phyloP scores from a whole-genome alignment of 1,284 basidiomycete genomes.

The Calocybe gambosa region DNA sequence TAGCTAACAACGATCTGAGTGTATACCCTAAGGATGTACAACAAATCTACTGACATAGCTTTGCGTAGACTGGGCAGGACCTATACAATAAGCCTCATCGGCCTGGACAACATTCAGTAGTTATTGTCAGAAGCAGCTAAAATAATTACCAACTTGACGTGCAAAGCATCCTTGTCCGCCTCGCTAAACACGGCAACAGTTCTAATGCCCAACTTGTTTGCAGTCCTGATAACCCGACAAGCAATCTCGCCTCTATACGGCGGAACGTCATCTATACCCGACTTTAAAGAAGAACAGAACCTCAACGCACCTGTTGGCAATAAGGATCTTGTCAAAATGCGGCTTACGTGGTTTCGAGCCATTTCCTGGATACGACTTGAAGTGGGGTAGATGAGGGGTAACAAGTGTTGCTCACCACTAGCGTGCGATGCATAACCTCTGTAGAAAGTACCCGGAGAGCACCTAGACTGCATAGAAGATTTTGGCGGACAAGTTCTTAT shows the following conservation, averaged over 20 bases:
- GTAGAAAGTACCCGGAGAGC: neutral
- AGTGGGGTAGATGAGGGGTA: neutral
- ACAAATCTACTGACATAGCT: constrained; percentile 70
- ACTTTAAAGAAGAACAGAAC: neutral
- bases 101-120: constrained; percentile 44
- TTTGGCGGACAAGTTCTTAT: constrained; percentile 1
- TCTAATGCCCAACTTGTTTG: constrained; percentile 81
- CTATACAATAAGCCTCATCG: constrained; percentile 94
- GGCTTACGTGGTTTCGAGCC: constrained; percentile 25
- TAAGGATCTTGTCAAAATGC: constrained; percentile 79
- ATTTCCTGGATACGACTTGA: neutral
- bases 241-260: constrained; percentile 83
- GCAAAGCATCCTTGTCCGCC: constrained; percentile 72
- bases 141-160: constrained; percentile 65
- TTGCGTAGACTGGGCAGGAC: constrained; percentile 81
- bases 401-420: constrained; percentile 13
- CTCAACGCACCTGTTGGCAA: constrained; percentile 66
- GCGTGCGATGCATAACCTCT: constrained; percentile 21
- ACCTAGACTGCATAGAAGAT: neutral
- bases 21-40: neutral
- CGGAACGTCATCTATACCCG: neutral
- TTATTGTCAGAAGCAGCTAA: neutral
- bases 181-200: constrained; percentile 90
- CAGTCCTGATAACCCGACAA: constrained; percentile 86
- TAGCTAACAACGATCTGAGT: constrained; percentile 44